phyloP scores from a whole-genome alignment of 1,284 basidiomycete species.

The Phellopilus nigrolimitatus region DNA sequence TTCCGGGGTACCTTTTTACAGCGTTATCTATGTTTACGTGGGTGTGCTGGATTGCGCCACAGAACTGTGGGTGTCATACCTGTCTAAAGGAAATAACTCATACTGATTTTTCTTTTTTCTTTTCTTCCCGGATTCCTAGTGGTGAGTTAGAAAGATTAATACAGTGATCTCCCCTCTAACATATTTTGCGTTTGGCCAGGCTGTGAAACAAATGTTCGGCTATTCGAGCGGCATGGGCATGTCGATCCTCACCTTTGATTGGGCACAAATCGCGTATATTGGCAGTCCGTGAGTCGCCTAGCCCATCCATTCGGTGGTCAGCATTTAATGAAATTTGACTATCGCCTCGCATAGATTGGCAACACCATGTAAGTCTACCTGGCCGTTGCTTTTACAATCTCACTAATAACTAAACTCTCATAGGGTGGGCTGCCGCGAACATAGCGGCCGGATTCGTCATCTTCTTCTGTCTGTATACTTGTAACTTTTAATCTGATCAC shows the following conservation, averaged over 20 bases:
- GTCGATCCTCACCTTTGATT: constrained; percentile 23
- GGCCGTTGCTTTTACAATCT: not conserved
- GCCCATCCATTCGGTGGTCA: not conserved
- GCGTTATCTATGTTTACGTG: constrained; percentile 35
- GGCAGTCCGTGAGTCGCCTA: constrained; percentile 23
- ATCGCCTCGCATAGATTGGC: constrained; percentile 12
- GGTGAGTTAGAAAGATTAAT: not conserved
- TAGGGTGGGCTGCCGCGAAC: constrained; percentile 76
- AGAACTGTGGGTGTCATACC: constrained; percentile 17
- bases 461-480: constrained; percentile 50
- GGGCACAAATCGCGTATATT: constrained; percentile 22
- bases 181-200: constrained; percentile 1
- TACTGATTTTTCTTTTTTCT: not conserved
- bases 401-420: not conserved
- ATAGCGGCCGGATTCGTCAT: constrained; percentile 74
- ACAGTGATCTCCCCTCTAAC: not conserved
- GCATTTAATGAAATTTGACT: not conserved
- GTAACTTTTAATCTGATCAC: not conserved
- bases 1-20: constrained; percentile 31
- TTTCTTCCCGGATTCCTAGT: not conserved
- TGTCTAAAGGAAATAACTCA: not conserved
- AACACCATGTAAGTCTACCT: constrained; percentile 17
- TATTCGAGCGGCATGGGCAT: constrained; percentile 19
- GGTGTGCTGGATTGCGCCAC: constrained; percentile 36
- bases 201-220: constrained; percentile 21